Evolutionary conservation across 2,329 filamentous ascomycete genomes (phyloP), one percentile per base, ranked within the genome.

Genomic region (Fusarium buharicum): DNA sequence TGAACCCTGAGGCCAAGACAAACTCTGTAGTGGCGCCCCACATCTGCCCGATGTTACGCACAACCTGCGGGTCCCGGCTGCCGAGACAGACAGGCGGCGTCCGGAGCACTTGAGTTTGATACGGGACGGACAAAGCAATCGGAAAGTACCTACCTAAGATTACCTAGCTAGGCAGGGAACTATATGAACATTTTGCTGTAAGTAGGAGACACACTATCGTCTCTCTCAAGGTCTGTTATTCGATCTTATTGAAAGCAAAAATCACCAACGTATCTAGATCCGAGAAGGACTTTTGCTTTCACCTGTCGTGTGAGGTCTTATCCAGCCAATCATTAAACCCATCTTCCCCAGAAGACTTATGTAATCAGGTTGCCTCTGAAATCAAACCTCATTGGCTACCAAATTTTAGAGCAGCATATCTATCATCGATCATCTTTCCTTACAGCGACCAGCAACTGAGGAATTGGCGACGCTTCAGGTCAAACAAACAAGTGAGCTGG

Each of bases 1-100:
- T 67, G 63, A 66, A 59, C 63, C 63, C 63, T 64, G 51, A 49
- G 49, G 56, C 51, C 55, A 55, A 56, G 48, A 41, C 36, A 52
- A 57, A 50, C 52, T 57, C 44, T 57, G 47, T 44, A 41, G 48
- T 27, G 43, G 14, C 46, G n/a, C 58, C 62, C 62, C 62, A 66
- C 62, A 50, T 48, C 44, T 54, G 43, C 17, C 45, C 55, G 30
- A 50, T 30, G 39, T 44, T 41, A 50, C 41, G 43, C 41, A 41
- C 16, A 49, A 39, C 37, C 40, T 47, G 47, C 62, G 59, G 62
- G 50, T 41, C 50, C 62, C 62, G 62, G 62, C 38, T 43, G 58
- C 59, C 54, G 58, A 33, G 30, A 55, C 31, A 28, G 39, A 43
- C 34, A 33, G 36, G 51, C 34, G 16, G 47, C 39, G 24, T 45